Base-by-base conservation (phyloP, 1,284 basidiomycete genomes). In the Papiliotrema terrestris region DNA sequence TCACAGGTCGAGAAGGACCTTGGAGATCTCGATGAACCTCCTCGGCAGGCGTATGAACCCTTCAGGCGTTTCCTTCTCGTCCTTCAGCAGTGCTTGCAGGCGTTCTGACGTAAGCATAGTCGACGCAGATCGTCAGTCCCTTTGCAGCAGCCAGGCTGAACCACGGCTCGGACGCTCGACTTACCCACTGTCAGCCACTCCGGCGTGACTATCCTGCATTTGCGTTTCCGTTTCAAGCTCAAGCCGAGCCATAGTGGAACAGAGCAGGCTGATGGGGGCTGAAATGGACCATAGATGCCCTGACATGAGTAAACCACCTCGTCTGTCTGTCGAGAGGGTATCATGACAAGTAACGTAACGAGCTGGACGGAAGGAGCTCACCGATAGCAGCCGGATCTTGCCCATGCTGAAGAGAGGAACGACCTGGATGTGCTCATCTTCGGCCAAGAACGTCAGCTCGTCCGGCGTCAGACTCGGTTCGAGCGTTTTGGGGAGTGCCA, bases 231-330 rank as follows among this genome's bases (percentile, higher is more conserved):
- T 75, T 98, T 98, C 52, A 98, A 80, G 65, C 95, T 91, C 6
- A 90, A 79, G 0, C 93, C 95, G 77, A 98, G 87, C 96, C 95
- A 98, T 5, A 98, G 80, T 0, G 96, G 96, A 11, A 98, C 84
- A 57, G 82, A 81, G 22, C 86, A 81, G 71, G 88, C 88, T 44
- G 84, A 82, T 13, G 95, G 93, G 6, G 96, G 95, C 14, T 86
- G 81, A 51, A 98, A 84, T 11, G 96, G 95, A 1, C 96, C 96
- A 67, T 93, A 97, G 54, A 88, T 84, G 51, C 91, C 91, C 88
- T 92, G 37, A 43, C 14, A 11, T 32, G 6, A 32, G 23, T 42
- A 38, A 54, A 36, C 19, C 14, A 6, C 9, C 11, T n/a, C 8
- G 3, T 17, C 4, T 22, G 29, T 8, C 6, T 25, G 8, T 2